Percentiles rank a stretch among this genome's conserved stretches.
Evolutionary conservation across 2,329 filamentous ascomycete species (phyloP).

Genomic region (Fusarium protoensiforme): DNA sequence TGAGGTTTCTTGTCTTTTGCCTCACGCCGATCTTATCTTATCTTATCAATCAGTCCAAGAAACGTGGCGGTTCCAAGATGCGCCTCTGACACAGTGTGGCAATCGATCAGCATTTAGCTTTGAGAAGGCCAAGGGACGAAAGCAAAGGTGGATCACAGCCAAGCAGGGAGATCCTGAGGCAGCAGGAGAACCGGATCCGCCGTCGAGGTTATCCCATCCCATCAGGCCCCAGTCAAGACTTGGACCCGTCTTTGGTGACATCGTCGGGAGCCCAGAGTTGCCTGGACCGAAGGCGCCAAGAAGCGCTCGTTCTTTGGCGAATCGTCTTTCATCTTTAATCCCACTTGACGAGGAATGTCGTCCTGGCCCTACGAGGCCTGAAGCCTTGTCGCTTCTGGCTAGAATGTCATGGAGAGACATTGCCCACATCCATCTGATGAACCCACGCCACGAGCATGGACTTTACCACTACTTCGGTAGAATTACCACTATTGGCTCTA

Average conservation of each 20-base stretch:
- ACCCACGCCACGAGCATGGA: background rate
- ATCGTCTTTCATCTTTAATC: background rate
- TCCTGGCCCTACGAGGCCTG: background rate
- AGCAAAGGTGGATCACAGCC: background rate
- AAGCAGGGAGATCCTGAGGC: background rate
- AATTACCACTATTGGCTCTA: background rate
- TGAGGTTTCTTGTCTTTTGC: background rate
- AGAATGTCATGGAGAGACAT: background rate
- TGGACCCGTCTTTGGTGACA: background rate
- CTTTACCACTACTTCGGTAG: background rate
- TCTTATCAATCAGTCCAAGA: constrained; percentile 14
- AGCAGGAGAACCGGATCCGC: background rate
- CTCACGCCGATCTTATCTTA: constrained; percentile 21
- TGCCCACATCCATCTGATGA: constrained; percentile 3
- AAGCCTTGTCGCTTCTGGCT: background rate
- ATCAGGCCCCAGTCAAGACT: background rate
- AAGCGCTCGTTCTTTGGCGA: background rate
- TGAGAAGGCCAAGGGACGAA: background rate
- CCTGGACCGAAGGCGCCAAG: background rate
- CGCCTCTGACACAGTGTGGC: background rate
- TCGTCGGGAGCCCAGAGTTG: background rate
- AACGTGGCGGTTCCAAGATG: background rate
- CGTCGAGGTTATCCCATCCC: background rate
- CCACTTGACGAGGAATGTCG: background rate
- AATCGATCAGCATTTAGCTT: background rate